Evolutionary conservation across 2,329 filamentous ascomycete species (phyloP).

Genomic region (Drechslerella dactyloides): DNA sequence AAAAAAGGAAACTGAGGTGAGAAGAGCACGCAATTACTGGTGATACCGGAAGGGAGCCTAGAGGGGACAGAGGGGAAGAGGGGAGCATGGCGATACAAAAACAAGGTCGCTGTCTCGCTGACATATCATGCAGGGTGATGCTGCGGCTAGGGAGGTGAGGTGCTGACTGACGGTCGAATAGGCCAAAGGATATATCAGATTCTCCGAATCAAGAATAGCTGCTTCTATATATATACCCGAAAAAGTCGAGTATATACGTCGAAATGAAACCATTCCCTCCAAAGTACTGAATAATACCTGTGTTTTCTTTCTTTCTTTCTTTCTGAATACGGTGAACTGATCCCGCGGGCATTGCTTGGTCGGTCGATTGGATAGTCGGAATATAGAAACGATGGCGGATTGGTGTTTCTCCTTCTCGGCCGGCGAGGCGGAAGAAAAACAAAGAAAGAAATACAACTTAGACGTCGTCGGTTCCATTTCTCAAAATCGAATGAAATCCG

Average conservation of each 20-base stretch:
- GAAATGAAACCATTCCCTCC: slow-evolving; percentile 26
- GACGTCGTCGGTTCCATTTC: neutral
- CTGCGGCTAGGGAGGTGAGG: slow-evolving; percentile 23
- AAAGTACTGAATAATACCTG: slow-evolving; percentile 20
- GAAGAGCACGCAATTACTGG: neutral
- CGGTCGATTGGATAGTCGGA: neutral
- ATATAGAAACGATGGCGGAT: no score
- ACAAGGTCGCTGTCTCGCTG: slow-evolving; percentile 12
- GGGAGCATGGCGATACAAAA: slow-evolving; percentile 18
- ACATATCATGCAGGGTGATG: slow-evolving; percentile 31
- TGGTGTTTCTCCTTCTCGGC: slow-evolving; percentile 20
- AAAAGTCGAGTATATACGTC: slow-evolving; percentile 9
- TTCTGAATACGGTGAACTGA: slow-evolving; percentile 5
- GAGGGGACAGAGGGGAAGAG: slow-evolving; percentile 17
- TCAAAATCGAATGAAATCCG: slow-evolving; percentile 64
- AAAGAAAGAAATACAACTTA: neutral
- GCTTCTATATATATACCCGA: slow-evolving; percentile 46
- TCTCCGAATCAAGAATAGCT: slow-evolving; percentile 49
- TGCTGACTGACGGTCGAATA: slow-evolving; percentile 8
- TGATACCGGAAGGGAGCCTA: neutral
- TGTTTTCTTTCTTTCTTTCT: no score
- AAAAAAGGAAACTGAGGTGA: slow-evolving; percentile 21
- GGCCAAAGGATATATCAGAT: slow-evolving; percentile 39
- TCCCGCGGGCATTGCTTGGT: slow-evolving; percentile 4
- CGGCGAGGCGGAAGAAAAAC: slow-evolving; percentile 24